Evolutionary conservation across 139 green algal genomes (phyloP).

Genomic region (Tetradesmus obliquus): DNA sequence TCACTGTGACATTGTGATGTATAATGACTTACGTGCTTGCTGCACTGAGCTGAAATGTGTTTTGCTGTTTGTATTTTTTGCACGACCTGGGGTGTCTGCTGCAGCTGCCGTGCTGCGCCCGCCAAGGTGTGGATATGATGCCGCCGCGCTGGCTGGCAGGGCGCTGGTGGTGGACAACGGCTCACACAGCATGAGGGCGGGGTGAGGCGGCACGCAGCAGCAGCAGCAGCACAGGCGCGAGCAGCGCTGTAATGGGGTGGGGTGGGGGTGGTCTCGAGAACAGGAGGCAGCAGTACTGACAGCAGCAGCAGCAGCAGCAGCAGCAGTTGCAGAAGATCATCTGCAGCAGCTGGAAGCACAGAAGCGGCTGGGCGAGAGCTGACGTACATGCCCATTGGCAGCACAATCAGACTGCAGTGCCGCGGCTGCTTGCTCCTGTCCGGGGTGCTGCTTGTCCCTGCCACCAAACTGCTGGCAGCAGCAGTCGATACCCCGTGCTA

Average conservation of each 20-base stretch:
- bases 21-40: no score
- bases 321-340: neutral
- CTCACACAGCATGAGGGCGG: constrained; percentile 34
- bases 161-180: constrained; percentile 38
- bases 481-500: neutral
- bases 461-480: neutral
- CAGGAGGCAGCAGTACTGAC: neutral
- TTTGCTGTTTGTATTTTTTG: neutral
- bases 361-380: no score
- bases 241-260: no score
- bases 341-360: neutral
- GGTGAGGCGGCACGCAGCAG: constrained; percentile 9
- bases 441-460: no score
- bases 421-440: no score
- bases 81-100: neutral
- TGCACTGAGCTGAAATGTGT: neutral
- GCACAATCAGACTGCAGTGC: no score
- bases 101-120: neutral
- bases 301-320: neutral
- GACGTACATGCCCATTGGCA: no score
- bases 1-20: no score
- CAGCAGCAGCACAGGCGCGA: neutral
- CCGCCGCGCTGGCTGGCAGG: neutral
- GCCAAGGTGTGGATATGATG: constrained; percentile 2
- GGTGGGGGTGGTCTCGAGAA: neutral